A percentile compares a stretch with the other conserved stretches of the same genome.
phyloP scores from a whole-genome alignment of 352 stramenopile genomes.

The Pythium guiyangense region DNA sequence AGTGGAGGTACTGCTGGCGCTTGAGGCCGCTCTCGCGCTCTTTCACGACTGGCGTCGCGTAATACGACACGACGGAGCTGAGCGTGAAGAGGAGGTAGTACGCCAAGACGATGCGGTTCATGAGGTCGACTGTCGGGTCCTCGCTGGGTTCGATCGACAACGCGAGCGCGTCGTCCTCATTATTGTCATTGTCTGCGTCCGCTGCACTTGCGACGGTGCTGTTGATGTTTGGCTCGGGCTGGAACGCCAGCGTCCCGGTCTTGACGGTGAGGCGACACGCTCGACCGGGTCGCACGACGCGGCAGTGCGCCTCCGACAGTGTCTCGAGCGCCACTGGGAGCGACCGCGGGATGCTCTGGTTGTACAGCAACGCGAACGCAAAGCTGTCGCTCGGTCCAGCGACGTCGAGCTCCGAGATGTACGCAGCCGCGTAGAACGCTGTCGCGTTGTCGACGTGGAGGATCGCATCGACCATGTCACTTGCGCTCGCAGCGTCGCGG shows the following conservation, averaged over 20 bases:
- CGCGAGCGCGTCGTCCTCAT: neutral
- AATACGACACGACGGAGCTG: constrained; percentile 63
- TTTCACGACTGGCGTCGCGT: constrained; percentile 56
- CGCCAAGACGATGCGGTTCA: constrained; percentile 89
- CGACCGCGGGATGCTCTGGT: constrained; percentile 50
- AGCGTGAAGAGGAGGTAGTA: constrained; percentile 77
- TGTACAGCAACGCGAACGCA: constrained; percentile 61
- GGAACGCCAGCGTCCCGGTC: constrained; percentile 36
- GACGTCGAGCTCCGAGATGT: constrained; percentile 25
- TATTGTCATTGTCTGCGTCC: neutral
- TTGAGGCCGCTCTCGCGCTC: constrained; percentile 72
- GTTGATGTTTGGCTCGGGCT: neutral
- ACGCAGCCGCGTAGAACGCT: constrained; percentile 52
- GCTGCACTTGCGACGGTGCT: neutral
- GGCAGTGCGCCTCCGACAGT: constrained; percentile 60
- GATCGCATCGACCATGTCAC: constrained; percentile 37
- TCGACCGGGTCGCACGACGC: neutral
- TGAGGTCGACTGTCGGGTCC: constrained; percentile 8
- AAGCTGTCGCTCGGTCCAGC: constrained; percentile 13
- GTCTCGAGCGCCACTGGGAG: constrained; percentile 58
- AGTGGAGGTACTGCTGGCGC: constrained; percentile 66
- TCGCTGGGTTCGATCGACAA: neutral
- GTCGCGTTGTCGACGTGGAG: constrained; percentile 26
- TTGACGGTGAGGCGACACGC: constrained; percentile 44
- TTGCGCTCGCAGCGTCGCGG: constrained; percentile 13